Base-by-base conservation (phyloP, 345 rosid genomes). In the Cardiospermum halicacabum region DNA sequence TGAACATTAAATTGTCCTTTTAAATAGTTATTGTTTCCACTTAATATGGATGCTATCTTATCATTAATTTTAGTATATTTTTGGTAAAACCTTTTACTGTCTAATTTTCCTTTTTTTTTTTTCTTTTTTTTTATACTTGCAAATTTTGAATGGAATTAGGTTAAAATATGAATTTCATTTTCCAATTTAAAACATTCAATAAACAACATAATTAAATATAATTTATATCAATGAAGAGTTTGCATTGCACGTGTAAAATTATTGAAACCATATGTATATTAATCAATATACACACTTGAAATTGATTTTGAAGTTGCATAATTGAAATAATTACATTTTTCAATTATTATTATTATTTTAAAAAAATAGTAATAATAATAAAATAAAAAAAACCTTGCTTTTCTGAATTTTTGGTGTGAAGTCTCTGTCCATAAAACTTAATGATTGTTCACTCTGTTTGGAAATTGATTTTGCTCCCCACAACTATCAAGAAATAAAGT, bases 391-490 rank as follows among this genome's bases (percentile, higher is more conserved):
- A 74, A 65, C 53, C 54, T 57, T 69, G 53, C 19, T 22, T 75
- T 72, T 56, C 56, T 72, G 75, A 69, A 39, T n/a, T 62, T 76
- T 64, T 71, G 88, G 80, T 79, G 85, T 66, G 50, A 64, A 69
- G 80, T 83, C 87, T 66, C 49, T 60, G 54, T 92, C 89, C 78
- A 73, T 53, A 74, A 51, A 77, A 79, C 59, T 77, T 64, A 68
- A 85, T 85, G 78, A 86, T 89, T 72, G 77, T 81, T 89, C 71
- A 82, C 80, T 47, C 88, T 84, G 88, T 82, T 87, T 75, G 86
- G 85, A 81, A 80, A 86, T 85, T 81, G 94, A 90, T 92, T 86
- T 84, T 88, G 93, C 69, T 81, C 89, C 96, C 96, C 90, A 81
- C 93, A 86, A 84, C 59, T 71, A 75, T 68, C 53, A 78, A 78